phyloP scores from a whole-genome alignment of 2,329 filamentous ascomycete genomes.

The Curvularia lunata region DNA sequence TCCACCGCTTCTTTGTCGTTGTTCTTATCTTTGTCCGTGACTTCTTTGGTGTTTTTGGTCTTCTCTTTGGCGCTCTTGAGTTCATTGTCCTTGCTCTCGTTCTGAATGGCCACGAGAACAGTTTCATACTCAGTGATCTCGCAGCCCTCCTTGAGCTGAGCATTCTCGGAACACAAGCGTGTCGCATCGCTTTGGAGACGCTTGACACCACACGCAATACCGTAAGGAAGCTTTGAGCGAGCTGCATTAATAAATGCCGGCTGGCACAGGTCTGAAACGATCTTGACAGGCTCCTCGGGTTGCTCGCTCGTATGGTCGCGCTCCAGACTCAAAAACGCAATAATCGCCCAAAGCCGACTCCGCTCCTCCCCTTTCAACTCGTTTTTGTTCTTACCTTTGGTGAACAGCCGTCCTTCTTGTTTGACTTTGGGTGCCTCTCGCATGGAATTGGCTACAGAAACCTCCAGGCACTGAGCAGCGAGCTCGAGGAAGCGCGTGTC shows the following conservation, averaged over 20 bases:
- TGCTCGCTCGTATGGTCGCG: constrained; percentile 11
- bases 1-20: constrained; percentile 26
- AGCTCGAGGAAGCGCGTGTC: constrained; percentile 14
- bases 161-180: constrained; percentile 19
- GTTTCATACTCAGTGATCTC: constrained; percentile 17
- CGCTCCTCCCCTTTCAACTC: neutral
- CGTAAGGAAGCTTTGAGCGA: neutral
- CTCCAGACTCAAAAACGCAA: constrained; percentile 12
- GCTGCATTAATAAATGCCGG: constrained; percentile 3
- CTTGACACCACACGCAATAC: constrained; percentile 18
- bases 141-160: constrained; percentile 15
- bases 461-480: neutral
- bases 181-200: constrained; percentile 18
- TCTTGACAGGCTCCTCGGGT: constrained; percentile 4
- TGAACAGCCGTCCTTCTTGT: neutral
- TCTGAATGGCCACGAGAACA: constrained; percentile 11
- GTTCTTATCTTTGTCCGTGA: constrained; percentile 21
- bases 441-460: neutral
- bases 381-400: neutral
- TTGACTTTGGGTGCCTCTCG: neutral
- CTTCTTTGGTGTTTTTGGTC: constrained; percentile 23
- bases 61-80: constrained; percentile 29
- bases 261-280: constrained; percentile 12
- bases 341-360: neutral
- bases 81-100: constrained; percentile 20